These are phyloP conservation scores for Begonia masoniana DNA, from an alignment of 306 rosid genomes.

Conservation along the genomic window DNA sequence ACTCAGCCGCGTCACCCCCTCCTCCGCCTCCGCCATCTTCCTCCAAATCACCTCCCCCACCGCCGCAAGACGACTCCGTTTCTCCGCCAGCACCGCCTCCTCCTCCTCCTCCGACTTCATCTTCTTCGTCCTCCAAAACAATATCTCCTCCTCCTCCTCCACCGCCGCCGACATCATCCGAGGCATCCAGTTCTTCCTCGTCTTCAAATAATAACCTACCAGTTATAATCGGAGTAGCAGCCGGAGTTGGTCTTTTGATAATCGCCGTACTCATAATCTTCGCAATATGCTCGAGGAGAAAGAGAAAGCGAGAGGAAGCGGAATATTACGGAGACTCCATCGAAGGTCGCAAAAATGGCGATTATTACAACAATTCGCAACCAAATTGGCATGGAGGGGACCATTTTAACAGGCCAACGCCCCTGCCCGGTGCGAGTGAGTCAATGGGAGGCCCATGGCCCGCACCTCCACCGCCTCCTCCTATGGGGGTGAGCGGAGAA, in stretches of 20 bases:
- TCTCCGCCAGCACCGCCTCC: no score
- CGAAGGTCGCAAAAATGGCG: constrained; percentile 35
- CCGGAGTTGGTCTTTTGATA: constrained; percentile 29
- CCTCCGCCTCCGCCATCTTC: constrained; percentile 13
- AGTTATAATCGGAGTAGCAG: constrained; percentile 24
- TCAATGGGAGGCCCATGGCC: constrained; percentile 14
- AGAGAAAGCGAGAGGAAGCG: constrained; percentile 16
- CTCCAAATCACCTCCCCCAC: constrained; percentile 4
- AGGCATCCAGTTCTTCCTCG: constrained; percentile 3
- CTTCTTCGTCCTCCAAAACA: constrained; percentile 5
- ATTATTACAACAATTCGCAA: constrained; percentile 27
- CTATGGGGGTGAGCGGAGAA: constrained; percentile 25
- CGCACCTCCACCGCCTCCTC: constrained; percentile 26
- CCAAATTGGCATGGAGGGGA: constrained; percentile 32
- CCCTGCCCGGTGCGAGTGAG: no score
- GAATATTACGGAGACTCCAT: constrained; percentile 39
- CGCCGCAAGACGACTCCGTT: constrained; percentile 1
- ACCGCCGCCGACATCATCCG: constrained; percentile 6
- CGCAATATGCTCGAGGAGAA: constrained; percentile 26
- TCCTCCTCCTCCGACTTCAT: background rate
- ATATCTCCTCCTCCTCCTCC: constrained; percentile 13
- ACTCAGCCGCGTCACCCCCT: background rate
- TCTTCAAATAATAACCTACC: constrained; percentile 1
- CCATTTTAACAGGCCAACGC: constrained; percentile 46
- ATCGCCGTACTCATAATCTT: constrained; percentile 22